Evolutionary conservation across 768 basidiomycete species (phyloP).

Genomic region (Trametes cubensis): DNA sequence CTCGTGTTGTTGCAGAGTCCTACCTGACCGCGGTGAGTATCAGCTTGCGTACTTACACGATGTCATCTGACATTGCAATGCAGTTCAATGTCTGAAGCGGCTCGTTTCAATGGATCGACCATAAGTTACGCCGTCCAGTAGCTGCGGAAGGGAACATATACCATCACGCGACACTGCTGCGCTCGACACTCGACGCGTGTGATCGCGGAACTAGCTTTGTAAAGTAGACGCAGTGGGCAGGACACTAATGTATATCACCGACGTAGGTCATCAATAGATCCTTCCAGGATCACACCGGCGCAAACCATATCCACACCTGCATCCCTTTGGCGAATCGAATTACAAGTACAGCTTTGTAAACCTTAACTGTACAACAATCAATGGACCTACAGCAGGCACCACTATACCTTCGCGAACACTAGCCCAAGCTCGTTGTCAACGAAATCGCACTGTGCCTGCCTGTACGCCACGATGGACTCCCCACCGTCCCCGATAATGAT

Average conservation of each 20-base stretch:
- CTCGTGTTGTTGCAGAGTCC: slow-evolving; percentile 96
- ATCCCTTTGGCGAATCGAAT: not conserved
- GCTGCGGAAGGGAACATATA: not conserved
- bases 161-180: not conserved
- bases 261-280: not conserved
- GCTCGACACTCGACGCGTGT: too few species aligned
- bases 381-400: not conserved
- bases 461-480: slow-evolving; percentile 12
- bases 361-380: not conserved
- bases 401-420: slow-evolving; percentile 4
- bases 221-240: slow-evolving; percentile 15
- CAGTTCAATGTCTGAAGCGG: slow-evolving; percentile 17
- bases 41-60: not conserved
- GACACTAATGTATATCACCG: slow-evolving; percentile 21
- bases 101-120: too few species aligned
- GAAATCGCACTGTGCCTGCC: slow-evolving; percentile 17
- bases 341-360: not conserved
- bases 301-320: too few species aligned
- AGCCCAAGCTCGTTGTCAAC: slow-evolving; percentile 8
- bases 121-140: too few species aligned
- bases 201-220: not conserved
- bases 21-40: slow-evolving; percentile 85
- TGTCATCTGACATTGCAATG: not conserved
- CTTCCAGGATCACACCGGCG: too few species aligned
- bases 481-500: slow-evolving; percentile 9